Conservation (phyloP, 441 rosid genomes). For the Pelargonium fulgidum region DNA sequence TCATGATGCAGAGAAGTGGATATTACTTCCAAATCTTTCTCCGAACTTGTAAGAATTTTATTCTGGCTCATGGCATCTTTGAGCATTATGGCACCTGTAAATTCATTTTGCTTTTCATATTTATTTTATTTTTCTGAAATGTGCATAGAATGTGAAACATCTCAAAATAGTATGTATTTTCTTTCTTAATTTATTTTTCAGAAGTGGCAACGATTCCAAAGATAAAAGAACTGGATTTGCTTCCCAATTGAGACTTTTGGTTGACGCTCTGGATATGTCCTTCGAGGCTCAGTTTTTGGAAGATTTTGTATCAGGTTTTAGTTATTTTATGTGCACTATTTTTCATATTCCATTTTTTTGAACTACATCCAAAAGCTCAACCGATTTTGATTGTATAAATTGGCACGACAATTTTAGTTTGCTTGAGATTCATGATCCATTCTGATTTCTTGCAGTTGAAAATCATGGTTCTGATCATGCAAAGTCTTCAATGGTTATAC, state of each 20-base stretch:
- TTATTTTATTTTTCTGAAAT: not conserved
- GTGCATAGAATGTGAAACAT: constrained; percentile 14
- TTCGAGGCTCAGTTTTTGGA: constrained; percentile 82
- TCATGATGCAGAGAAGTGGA: constrained; percentile 92
- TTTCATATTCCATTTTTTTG: constrained; percentile 15
- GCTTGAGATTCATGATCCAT: constrained; percentile 13
- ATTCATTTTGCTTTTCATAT: constrained; percentile 11
- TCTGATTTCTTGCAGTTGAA: constrained; percentile 50
- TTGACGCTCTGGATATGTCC: constrained; percentile 66
- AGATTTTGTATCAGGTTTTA: constrained; percentile 89
- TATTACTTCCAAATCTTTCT: constrained; percentile 54
- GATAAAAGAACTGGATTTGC: constrained; percentile 67
- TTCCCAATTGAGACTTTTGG: constrained; percentile 72
- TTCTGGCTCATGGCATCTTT: constrained; percentile 14
- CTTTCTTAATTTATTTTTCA: constrained; percentile 20
- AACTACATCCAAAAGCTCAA: not conserved
- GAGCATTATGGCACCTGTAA: constrained; percentile 19
- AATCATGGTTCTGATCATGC: constrained; percentile 56
- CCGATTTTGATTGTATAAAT: not conserved
- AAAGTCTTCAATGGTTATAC: constrained; percentile 71
- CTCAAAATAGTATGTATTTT: not conserved
- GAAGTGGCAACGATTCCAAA: constrained; percentile 45
- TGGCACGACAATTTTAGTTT: constrained; percentile 6
- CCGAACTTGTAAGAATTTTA: constrained; percentile 55
- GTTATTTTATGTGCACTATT: constrained; percentile 19